A percentile compares a stretch with the other conserved stretches of the same genome.
Evolutionary conservation across 768 basidiomycete genomes (phyloP).

Genomic region (Rhodotorula babjevae): DNA sequence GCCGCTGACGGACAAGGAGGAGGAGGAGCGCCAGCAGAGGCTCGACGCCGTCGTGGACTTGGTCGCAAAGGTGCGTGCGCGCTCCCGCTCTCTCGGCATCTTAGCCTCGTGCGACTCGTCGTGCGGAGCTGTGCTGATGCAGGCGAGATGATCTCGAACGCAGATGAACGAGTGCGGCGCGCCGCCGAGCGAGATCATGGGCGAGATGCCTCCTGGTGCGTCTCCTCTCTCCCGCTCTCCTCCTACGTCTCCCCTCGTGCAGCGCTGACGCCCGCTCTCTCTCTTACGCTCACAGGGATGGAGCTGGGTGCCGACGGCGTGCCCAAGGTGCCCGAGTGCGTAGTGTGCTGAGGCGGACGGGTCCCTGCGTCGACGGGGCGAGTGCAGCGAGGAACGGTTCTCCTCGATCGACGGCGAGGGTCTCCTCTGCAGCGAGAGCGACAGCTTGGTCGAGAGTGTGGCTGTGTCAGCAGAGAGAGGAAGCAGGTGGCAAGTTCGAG

Average conservation of each 20-base stretch:
- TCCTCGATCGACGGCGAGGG: no score
- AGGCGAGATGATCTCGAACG: not conserved
- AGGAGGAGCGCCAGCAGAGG: constrained; percentile 48
- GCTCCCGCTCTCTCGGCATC: not conserved
- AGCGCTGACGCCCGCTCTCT: not conserved
- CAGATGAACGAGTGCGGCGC: constrained; percentile 75
- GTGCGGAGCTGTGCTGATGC: not conserved
- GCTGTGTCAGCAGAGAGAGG: no score
- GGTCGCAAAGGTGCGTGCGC: constrained; percentile 64
- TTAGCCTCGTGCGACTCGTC: no score
- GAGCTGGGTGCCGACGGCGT: constrained; percentile 57
- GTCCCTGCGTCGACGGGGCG: no score
- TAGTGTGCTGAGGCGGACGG: not conserved
- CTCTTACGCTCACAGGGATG: constrained; percentile 23
- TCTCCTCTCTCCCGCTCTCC: not conserved
- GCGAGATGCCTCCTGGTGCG: constrained; percentile 66
- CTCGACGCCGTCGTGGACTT: constrained; percentile 58
- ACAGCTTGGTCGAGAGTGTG: no score
- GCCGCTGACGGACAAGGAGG: constrained; percentile 3
- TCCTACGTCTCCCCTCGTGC: not conserved
- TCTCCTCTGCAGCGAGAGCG: no score
- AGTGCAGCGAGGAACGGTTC: no score
- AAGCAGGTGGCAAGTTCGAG: no score
- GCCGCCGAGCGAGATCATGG: constrained; percentile 78
- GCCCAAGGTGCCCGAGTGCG: constrained; percentile 50